A percentile compares a stretch with the other conserved stretches of the same genome.
Conservation (phyloP, 495 filamentous ascomycete species). For the Daldinia loculata region DNA sequence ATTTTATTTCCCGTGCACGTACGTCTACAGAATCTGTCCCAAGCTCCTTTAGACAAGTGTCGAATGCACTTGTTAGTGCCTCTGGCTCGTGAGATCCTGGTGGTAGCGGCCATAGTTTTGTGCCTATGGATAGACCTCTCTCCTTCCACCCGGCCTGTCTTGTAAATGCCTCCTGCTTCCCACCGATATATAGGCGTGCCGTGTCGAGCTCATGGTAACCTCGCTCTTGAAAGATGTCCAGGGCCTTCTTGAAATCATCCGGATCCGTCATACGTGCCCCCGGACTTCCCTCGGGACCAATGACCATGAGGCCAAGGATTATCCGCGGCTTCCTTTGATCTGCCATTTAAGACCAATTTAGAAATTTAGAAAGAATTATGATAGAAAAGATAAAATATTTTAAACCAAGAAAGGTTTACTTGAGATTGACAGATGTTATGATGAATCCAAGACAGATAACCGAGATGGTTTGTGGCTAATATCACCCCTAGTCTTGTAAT, state of each 20-base stretch:
- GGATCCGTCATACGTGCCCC: constrained; percentile 65
- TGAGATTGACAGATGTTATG: background rate
- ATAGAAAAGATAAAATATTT: background rate
- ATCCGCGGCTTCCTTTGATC: constrained; percentile 44
- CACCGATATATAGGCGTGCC: constrained; percentile 72
- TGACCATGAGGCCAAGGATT: constrained; percentile 62
- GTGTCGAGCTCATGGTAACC: constrained; percentile 77
- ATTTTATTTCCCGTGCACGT: background rate
- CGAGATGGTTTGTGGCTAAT: background rate
- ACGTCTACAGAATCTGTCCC: constrained; percentile 74
- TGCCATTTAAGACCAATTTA: background rate
- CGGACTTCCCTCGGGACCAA: constrained; percentile 49
- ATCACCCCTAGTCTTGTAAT: background rate
- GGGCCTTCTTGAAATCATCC: constrained; percentile 67
- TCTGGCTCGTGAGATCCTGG: constrained; percentile 46
- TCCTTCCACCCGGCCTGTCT: constrained; percentile 76
- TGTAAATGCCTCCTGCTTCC: constrained; percentile 80
- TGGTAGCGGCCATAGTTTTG: constrained; percentile 63
- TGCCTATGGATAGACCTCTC: constrained; percentile 75
- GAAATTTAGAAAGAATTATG: background rate
- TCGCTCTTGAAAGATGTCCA: constrained; percentile 68
- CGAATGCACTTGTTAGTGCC: constrained; percentile 50
- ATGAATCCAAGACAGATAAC: background rate
- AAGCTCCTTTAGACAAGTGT: constrained; percentile 73
- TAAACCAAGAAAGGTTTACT: background rate